phyloP scores from a whole-genome alignment of 2,329 filamentous ascomycete genomes.

The Blastomyces emzantsi region DNA sequence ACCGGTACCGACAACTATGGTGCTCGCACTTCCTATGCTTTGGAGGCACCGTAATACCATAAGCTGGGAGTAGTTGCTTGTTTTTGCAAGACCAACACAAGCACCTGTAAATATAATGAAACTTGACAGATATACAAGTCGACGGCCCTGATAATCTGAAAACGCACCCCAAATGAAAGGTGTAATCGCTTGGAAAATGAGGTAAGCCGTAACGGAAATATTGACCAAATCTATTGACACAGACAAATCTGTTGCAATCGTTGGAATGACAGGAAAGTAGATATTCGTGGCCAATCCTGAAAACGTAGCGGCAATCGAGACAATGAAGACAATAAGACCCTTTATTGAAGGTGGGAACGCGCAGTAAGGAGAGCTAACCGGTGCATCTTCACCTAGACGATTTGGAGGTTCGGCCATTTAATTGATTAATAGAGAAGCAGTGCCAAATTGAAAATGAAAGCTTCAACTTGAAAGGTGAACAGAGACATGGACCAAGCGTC shows the following conservation, averaged over 20 bases:
- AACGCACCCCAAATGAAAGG: conserved; percentile 37
- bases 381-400: too few species aligned
- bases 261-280: conserved; percentile 39
- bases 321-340: background rate
- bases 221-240: conserved; percentile 35
- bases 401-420: background rate
- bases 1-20: conserved; percentile 36
- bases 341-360: background rate
- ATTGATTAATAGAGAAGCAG: background rate
- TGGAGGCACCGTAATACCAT: conserved; percentile 37
- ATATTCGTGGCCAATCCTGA: conserved; percentile 40
- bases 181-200: conserved; percentile 38
- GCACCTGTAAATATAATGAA: conserved; percentile 36
- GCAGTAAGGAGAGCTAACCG: background rate
- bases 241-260: conserved; percentile 34
- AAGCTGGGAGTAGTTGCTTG: conserved; percentile 32
- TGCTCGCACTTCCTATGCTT: conserved; percentile 36
- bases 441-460: background rate
- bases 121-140: conserved; percentile 31
- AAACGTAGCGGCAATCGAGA: conserved; percentile 15
- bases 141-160: conserved; percentile 35
- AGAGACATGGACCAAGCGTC: background rate
- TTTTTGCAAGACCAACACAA: conserved; percentile 34
- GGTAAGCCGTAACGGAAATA: conserved; percentile 39
- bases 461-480: background rate